Base-by-base conservation (phyloP, 2,329 filamentous ascomycete genomes). In the Talaromyces pinophilus region DNA sequence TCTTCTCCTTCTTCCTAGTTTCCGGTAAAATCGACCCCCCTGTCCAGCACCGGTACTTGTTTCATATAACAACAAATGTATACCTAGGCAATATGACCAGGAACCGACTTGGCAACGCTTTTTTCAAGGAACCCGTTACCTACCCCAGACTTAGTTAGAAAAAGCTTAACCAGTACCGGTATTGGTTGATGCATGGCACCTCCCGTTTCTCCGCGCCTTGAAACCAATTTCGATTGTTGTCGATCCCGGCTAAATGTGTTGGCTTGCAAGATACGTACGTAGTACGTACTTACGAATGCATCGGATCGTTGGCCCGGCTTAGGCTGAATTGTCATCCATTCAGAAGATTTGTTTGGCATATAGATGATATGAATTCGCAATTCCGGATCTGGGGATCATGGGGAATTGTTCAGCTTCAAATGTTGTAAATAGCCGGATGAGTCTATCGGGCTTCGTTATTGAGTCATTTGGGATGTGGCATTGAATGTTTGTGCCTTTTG, bases 371-470 rank as follows among this genome's bases (percentile, higher is more conserved):
- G 22, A 15, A 15, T 15, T 28, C 22, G 13, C 4, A 25, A 50
- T 17, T n/a, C 17, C 3, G 52, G 52, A 35, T 35, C 28, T 55
- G 50, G 15, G 5, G 15, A 15, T 19, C 52, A 13, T 55, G 28
- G 30, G 52, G 30, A 28, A 4, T 25, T 19, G 13, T 28, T n/a
- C 48, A 35, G 33, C 30, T 35, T 35, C 33, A 35, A 35, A 35
- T 1, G 19, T 11, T 19, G 28, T 35, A 55, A 55, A 55, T 55
- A 55, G 52, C 52, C 52, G 52, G 52, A 55, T 55, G 52, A 55
- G 30, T 10, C 3, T 55, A 35, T 55, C n/a, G 17, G 50, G 15
- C 2, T 1, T 17, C 5, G 13, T 17, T n/a, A 55, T 55, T 30
- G 30, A 13, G 30, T 35, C 52, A 55, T 55, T 33, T n/a, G 15